These are phyloP conservation scores for Melocanna baccifera DNA, from an alignment of 176 grass and related monocot genomes.

Conservation along the genomic window DNA sequence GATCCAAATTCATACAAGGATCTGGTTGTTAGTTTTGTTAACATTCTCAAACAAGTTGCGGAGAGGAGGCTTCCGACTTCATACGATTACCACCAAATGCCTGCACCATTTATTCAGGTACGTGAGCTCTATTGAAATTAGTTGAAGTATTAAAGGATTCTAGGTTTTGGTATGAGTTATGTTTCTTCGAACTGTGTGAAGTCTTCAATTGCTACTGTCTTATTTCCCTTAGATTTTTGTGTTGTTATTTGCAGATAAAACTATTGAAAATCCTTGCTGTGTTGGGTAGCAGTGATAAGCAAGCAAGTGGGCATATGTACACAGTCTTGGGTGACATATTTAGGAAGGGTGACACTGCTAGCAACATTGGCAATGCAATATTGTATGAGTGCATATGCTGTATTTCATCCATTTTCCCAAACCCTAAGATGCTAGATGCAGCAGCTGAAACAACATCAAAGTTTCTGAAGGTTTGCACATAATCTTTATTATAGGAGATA, in stretches of 20 bases:
- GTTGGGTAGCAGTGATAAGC: conserved; percentile 87
- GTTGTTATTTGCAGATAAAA: conserved; percentile 76
- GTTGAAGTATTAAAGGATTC: conserved; percentile 2
- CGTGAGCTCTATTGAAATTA: not conserved
- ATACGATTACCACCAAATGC: conserved; percentile 99
- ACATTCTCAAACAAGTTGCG: conserved; percentile 97
- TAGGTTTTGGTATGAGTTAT: conserved; percentile 22
- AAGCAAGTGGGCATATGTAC: conserved; percentile 91
- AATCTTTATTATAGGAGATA: not conserved
- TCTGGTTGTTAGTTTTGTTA: conserved; percentile 88
- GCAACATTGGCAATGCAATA: conserved; percentile 98
- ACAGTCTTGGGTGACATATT: conserved; percentile 84
- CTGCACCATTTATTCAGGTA: conserved; percentile 98
- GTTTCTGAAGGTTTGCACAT: conserved; percentile 79
- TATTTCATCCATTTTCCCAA: conserved; percentile 94
- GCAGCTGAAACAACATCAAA: conserved; percentile 96
- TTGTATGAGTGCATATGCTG: conserved; percentile 96
- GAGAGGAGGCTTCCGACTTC: conserved; percentile 95
- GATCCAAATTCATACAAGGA: conserved; percentile 94
- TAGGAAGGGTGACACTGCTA: conserved; percentile 87
- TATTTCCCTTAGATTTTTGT: conserved; percentile 16
- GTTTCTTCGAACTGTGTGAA: not conserved
- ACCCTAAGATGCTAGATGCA: conserved; percentile 82
- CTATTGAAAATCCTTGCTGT: conserved; percentile 94
- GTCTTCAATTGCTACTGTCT: conserved; percentile 25